Evolutionary conservation across 768 basidiomycete genomes (phyloP), one percentile per base, ranked within the genome.

Genomic region (Rubroboletus satanas): DNA sequence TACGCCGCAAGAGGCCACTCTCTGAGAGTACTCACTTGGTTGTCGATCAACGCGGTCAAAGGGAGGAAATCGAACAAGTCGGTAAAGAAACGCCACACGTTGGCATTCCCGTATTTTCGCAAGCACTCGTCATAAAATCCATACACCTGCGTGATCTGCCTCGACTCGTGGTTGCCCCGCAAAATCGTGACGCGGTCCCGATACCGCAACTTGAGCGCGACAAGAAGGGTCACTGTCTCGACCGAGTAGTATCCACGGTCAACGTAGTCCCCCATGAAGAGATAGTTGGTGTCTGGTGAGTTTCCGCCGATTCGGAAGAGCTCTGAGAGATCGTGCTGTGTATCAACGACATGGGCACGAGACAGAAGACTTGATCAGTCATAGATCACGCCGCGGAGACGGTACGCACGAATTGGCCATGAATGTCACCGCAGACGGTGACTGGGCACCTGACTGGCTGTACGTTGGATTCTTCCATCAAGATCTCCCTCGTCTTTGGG

Each of bases 191-290:
- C 93, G 50, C 96, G 88, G 74, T 98, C 96, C 59, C 94, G 91
- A 76, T 99, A 98, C 66, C 97, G 89, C 60, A 99, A 79, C 77
- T 99, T 99, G 70, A 98, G 82, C 18, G 97, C 93, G 58, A 99
- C 94, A 47, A 99, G 88, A 8, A 98, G 80, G 12, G 95, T 97
- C 63, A 99, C 95, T 1, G 97, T 99, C 76, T 99, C 97, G 53
- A 99, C 96, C 18, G 94, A 97, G 76, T 98, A 98, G 79, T 98
- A 99, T 18, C 96, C 96, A 67, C 95, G 86, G 77, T 98, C 97
- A 65, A 98, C 97, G 71, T 98, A 99, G 79, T 99, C 97, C 29
- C 97, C 97, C 97, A 99, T 99, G 79, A 98, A 99, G 66, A 99
- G 88, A 74, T 99, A 99, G 76, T 98, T 99, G 61, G 97, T 99